Evolutionary conservation across 192 early-diverging fungal species (phyloP).

Genomic region (Backusella australiensis): DNA sequence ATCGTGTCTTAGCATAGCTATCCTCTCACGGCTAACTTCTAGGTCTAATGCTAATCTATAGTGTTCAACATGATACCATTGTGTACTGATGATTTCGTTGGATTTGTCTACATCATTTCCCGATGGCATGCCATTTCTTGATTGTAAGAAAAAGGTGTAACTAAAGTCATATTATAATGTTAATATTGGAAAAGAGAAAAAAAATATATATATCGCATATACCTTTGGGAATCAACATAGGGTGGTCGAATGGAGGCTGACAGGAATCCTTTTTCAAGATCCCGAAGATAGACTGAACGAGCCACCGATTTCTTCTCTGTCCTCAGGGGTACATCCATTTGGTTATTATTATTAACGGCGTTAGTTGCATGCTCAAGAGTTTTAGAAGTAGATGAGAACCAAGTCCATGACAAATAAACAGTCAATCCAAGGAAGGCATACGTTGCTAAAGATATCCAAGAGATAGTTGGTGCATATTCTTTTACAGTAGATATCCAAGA

Average conservation of each 20-base stretch:
- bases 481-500: neutral
- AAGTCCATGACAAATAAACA: neutral
- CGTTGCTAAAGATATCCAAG: neutral
- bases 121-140: neutral
- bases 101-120: neutral
- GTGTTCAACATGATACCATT: conserved; percentile 35
- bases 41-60: conserved; percentile 43
- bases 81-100: neutral
- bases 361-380: neutral
- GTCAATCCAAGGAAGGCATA: neutral
- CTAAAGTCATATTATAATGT: conserved; percentile 13
- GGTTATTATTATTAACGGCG: neutral
- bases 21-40: conserved; percentile 39
- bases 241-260: conserved; percentile 15
- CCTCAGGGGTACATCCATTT: neutral
- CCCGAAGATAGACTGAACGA: conserved; percentile 44
- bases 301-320: conserved; percentile 3
- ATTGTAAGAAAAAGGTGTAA: conserved; percentile 22
- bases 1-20: conserved; percentile 51
- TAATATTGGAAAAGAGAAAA: neutral
- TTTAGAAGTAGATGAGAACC: neutral
- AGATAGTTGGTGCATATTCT: neutral
- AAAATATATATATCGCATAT: neutral
- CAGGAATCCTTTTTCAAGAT: conserved; percentile 44
- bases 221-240: conserved; percentile 23